Evolutionary conservation across 179 eudicot genomes (phyloP).

Genomic region (Beta macrorhiza): DNA sequence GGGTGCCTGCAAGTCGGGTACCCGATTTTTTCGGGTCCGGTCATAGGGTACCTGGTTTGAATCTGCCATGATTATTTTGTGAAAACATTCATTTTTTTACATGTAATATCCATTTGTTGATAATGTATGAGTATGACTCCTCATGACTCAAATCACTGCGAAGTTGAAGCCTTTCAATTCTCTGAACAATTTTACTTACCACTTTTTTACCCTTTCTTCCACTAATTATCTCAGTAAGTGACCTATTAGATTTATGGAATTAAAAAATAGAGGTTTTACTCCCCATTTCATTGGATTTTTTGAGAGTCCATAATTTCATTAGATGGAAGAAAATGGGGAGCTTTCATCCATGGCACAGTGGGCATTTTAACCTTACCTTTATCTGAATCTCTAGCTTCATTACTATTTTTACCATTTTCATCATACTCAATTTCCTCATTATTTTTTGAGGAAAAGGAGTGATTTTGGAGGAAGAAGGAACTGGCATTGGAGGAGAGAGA

Average conservation of each 20-base stretch:
- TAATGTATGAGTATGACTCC: no score
- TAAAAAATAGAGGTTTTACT: constrained; percentile 23
- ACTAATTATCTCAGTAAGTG: constrained; percentile 62
- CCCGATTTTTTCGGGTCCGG: no score
- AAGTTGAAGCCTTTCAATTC: constrained; percentile 45
- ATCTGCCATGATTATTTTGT: no score
- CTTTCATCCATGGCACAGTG: constrained; percentile 89
- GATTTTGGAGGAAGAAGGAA: constrained; percentile 32
- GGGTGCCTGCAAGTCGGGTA: no score
- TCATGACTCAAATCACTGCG: constrained; percentile 7
- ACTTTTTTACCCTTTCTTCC: constrained; percentile 74
- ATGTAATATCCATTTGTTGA: no score
- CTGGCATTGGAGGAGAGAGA: constrained; percentile 32
- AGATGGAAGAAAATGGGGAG: constrained; percentile 43
- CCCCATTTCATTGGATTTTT: constrained; percentile 29
- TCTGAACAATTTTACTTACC: constrained; percentile 52
- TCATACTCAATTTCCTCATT: not conserved
- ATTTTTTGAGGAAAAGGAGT: constrained; percentile 10
- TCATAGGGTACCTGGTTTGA: no score
- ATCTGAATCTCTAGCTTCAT: constrained; percentile 11
- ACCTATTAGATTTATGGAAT: constrained; percentile 34
- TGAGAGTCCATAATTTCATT: constrained; percentile 48
- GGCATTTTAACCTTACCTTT: constrained; percentile 50
- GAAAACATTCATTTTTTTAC: no score
- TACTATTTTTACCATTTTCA: constrained; percentile 1